Conservation (phyloP, 345 rosid species). For the Eucalyptus fibrosa region DNA sequence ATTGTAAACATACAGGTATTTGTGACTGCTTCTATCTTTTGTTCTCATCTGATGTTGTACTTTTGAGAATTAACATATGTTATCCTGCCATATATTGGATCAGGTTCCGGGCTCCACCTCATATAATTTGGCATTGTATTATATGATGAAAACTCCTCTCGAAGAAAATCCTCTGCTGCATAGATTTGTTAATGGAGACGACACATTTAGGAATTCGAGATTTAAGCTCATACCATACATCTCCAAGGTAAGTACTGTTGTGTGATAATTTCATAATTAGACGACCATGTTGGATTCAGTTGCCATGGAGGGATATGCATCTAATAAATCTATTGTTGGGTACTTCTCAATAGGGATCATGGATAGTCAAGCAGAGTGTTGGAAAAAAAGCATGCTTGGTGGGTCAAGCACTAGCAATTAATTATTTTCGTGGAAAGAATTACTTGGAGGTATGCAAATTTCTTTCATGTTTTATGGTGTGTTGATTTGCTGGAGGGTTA, state of each 20-base stretch:
- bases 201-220: conserved; percentile 82
- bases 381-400: conserved; percentile 83
- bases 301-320: neutral
- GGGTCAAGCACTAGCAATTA: conserved; percentile 63
- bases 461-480: neutral
- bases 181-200: conserved; percentile 76
- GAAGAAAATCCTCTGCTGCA: conserved; percentile 66
- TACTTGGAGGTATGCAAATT: conserved; percentile 65
- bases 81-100: neutral
- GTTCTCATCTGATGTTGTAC: neutral
- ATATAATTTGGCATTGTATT: conserved; percentile 61
- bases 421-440: conserved; percentile 58
- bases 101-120: conserved; percentile 70
- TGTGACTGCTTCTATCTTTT: neutral
- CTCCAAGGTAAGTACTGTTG: conserved; percentile 41
- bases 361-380: conserved; percentile 95
- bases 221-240: conserved; percentile 91
- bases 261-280: neutral
- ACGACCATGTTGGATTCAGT: neutral
- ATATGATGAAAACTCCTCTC: conserved; percentile 56
- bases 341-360: conserved; percentile 53
- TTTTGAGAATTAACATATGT: neutral
- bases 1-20: conserved; percentile 66
- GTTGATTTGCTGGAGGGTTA: neutral
- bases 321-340: neutral